These are phyloP conservation scores for Iberis pinnata DNA, from an alignment of 345 rosid species.

Conservation along the genomic window DNA sequence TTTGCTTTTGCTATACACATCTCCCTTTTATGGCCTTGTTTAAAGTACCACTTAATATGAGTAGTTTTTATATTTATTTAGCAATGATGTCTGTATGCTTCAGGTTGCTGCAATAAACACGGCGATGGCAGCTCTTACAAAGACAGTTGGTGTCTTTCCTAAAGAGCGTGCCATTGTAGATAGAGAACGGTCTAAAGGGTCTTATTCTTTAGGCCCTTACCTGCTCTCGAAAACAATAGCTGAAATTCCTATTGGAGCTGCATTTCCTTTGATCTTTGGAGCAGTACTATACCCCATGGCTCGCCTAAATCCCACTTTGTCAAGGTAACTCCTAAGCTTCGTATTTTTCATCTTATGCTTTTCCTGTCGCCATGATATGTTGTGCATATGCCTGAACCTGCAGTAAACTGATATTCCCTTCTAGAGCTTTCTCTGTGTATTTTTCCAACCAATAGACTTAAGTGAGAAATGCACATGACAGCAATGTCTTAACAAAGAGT, in stretches of 20 bases:
- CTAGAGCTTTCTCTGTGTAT: constrained; percentile 7
- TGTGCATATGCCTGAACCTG: not conserved
- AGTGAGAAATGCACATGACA: not conserved
- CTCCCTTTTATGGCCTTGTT: not conserved
- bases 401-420: constrained; percentile 5
- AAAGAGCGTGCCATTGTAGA: constrained; percentile 92
- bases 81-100: constrained; percentile 19
- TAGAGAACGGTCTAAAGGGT: constrained; percentile 89
- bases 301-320: constrained; percentile 72
- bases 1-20: constrained; percentile 9
- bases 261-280: constrained; percentile 92
- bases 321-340: constrained; percentile 39
- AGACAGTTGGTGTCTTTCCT: constrained; percentile 93
- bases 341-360: constrained; percentile 4
- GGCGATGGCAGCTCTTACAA: constrained; percentile 99
- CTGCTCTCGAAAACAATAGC: constrained; percentile 88
- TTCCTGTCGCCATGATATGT: not conserved
- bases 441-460: constrained; percentile 2
- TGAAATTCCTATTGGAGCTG: constrained; percentile 89
- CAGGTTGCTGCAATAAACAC: constrained; percentile 98
- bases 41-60: not conserved
- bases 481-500: constrained; percentile 18
- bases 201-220: constrained; percentile 84
- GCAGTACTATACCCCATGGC: constrained; percentile 94
- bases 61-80: not conserved